Percentiles rank a stretch among this genome's conserved stretches.
phyloP scores from a whole-genome alignment of 805 yeast genomes.

The Hemisphaericaspora nanyangensis region DNA sequence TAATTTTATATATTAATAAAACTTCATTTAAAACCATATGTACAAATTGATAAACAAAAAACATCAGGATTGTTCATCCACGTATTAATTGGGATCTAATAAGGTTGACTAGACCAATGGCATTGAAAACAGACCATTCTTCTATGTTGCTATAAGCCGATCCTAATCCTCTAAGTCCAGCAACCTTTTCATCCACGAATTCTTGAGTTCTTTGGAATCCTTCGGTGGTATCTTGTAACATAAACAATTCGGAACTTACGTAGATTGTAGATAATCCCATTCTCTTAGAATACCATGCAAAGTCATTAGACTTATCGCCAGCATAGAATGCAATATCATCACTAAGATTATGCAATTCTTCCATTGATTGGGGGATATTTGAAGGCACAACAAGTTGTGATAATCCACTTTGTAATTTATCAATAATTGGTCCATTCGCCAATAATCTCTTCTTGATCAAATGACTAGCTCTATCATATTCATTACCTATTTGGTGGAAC shows the following conservation, averaged over 20 bases:
- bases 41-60: not conserved
- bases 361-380: conserved; percentile 52
- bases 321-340: conserved; percentile 83
- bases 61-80: conserved; percentile 36
- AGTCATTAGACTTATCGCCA: conserved; percentile 75
- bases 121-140: conserved; percentile 74
- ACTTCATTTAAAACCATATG: conserved; percentile 1
- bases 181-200: conserved; percentile 60
- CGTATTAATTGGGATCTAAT: conserved; percentile 66
- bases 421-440: conserved; percentile 47
- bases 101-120: conserved; percentile 61
- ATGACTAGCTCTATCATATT: conserved; percentile 40
- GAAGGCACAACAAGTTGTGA: conserved; percentile 63
- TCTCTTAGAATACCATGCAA: conserved; percentile 92
- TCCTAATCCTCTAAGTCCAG: conserved; percentile 52
- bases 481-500: conserved; percentile 30
- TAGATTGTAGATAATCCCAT: conserved; percentile 65
- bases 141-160: conserved; percentile 59
- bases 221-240: conserved; percentile 68
- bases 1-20: not conserved
- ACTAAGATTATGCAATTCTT: conserved; percentile 67
- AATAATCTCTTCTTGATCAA: conserved; percentile 48
- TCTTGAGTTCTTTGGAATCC: conserved; percentile 54
- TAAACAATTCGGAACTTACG: conserved; percentile 72
- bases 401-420: conserved; percentile 47